These are phyloP conservation scores for Thermothelomyces thermophilus DNA, from an alignment of 2,329 filamentous ascomycete genomes.

Conservation along the genomic window DNA sequence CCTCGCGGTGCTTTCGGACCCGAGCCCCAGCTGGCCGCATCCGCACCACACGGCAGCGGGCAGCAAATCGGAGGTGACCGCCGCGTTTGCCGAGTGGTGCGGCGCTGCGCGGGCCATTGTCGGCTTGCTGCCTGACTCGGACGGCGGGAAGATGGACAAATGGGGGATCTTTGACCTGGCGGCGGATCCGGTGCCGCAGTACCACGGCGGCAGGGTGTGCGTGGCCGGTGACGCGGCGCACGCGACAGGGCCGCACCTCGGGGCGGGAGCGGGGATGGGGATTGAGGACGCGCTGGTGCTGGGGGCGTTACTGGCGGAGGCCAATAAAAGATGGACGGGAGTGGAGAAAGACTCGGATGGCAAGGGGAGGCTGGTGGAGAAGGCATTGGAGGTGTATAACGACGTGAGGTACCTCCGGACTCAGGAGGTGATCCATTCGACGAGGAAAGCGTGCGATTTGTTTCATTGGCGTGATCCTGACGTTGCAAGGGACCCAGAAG, in stretches of 20 bases:
- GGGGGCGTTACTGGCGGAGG: conserved; percentile 30
- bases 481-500: conserved; percentile 30
- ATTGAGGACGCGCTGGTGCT: conserved; percentile 48
- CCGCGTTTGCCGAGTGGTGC: conserved; percentile 39
- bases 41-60: conserved; percentile 28
- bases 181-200: conserved; percentile 39
- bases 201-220: conserved; percentile 37
- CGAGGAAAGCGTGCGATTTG: conserved; percentile 33
- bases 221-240: conserved; percentile 53
- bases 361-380: conserved; percentile 11
- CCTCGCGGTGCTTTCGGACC: conserved; percentile 40
- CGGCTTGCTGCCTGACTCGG: conserved; percentile 38
- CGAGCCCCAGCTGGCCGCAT: conserved; percentile 22
- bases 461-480: conserved; percentile 33
- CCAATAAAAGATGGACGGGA: not conserved
- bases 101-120: conserved; percentile 32
- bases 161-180: conserved; percentile 51
- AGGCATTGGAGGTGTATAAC: conserved; percentile 35
- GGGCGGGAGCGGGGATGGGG: conserved; percentile 49
- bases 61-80: conserved; percentile 34
- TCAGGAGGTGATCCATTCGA: conserved; percentile 38
- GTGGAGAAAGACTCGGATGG: not conserved
- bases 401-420: conserved; percentile 34
- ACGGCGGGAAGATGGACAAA: conserved; percentile 28
- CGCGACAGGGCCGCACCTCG: conserved; percentile 48